These are phyloP conservation scores for Ceratocystis harringtonii DNA, from an alignment of 2,329 filamentous ascomycete species.

Conservation along the genomic window DNA sequence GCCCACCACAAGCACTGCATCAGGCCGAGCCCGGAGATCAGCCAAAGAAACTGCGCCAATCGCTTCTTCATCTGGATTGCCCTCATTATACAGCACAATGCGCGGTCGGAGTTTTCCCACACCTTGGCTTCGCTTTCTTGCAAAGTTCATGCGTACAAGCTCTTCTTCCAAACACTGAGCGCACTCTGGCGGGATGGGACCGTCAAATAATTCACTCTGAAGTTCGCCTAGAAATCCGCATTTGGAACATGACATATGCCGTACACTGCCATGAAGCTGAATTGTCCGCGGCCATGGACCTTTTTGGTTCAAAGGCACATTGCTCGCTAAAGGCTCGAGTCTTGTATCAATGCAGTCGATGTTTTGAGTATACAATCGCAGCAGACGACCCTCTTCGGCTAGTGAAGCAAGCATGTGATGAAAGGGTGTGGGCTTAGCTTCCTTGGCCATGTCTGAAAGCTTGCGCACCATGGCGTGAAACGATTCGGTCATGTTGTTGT, in stretches of 20 bases:
- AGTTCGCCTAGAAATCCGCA: slow-evolving; percentile 66
- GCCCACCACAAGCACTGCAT: slow-evolving; percentile 86
- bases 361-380: slow-evolving; percentile 91
- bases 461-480: slow-evolving; percentile 96
- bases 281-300: slow-evolving; percentile 88
- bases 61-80: slow-evolving; percentile 89
- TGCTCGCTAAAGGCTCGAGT: slow-evolving; percentile 63
- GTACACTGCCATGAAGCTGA: slow-evolving; percentile 82
- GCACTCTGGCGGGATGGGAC: slow-evolving; percentile 71
- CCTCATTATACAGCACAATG: slow-evolving; percentile 95
- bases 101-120: slow-evolving; percentile 78
- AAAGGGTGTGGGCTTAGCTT: slow-evolving; percentile 70
- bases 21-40: slow-evolving; percentile 71
- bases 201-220: slow-evolving; percentile 63
- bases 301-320: slow-evolving; percentile 65
- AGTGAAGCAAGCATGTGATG: slow-evolving; percentile 88
- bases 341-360: slow-evolving; percentile 88
- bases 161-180: slow-evolving; percentile 59
- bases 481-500: slow-evolving; percentile 70
- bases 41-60: slow-evolving; percentile 82
- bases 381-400: slow-evolving; percentile 68
- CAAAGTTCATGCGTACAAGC: slow-evolving; percentile 54
- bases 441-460: slow-evolving; percentile 62
- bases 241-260: slow-evolving; percentile 95
- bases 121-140: slow-evolving; percentile 82